Conservation (phyloP, 2,329 filamentous ascomycete species). For the Penicillium psychrosexuale region DNA sequence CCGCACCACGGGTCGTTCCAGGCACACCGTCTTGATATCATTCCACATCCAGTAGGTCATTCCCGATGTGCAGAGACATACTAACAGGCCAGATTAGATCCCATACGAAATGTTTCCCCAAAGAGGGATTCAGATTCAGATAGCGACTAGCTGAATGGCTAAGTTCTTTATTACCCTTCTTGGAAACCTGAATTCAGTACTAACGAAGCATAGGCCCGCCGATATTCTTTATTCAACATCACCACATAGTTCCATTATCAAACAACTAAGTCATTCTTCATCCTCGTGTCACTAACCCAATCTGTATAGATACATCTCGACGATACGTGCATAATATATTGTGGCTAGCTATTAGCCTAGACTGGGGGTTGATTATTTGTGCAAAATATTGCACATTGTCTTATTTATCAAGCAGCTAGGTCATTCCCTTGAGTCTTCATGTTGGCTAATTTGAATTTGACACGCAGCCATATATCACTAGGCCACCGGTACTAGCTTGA, state of each 20-base stretch:
- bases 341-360: neutral
- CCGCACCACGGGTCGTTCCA: neutral
- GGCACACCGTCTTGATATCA: neutral
- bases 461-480: neutral
- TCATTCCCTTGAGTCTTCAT: neutral
- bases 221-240: no score
- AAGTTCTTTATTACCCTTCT: neutral
- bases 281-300: neutral
- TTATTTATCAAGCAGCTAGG: neutral
- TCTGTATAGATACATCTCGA: neutral
- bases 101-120: neutral
- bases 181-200: neutral
- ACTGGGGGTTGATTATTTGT: neutral
- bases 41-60: neutral
- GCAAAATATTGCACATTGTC: no score
- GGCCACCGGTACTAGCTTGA: neutral
- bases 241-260: neutral
- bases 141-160: neutral
- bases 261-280: neutral
- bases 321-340: neutral
- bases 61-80: neutral
- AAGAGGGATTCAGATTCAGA: neutral
- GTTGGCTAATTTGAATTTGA: neutral
- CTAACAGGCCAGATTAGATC: neutral
- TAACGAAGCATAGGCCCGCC: neutral